These are phyloP conservation scores for Galium porrigens DNA, from an alignment of 305 asterid genomes.

Conservation along the genomic window DNA sequence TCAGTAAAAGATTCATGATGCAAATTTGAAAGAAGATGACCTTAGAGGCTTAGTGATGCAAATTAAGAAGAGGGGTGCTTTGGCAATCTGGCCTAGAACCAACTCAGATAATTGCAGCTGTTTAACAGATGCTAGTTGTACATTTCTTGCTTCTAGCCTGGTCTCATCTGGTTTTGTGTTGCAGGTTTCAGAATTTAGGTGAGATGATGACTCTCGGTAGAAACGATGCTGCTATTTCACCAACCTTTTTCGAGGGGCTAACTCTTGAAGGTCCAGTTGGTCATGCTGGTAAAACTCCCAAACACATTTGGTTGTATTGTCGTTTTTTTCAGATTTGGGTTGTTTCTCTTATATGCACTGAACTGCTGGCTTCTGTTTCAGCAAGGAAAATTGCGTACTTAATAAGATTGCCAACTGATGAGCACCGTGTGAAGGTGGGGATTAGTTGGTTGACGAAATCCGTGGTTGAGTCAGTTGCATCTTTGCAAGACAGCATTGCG, in stretches of 20 bases:
- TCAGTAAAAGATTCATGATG: not conserved
- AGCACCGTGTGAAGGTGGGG: slow-evolving; percentile 78
- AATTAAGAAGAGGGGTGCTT: not conserved
- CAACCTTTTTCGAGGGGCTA: slow-evolving; percentile 65
- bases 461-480: slow-evolving; percentile 63
- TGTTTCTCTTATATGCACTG: not conserved
- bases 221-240: slow-evolving; percentile 72
- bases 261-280: slow-evolving; percentile 82
- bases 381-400: slow-evolving; percentile 81
- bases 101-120: not conserved
- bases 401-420: slow-evolving; percentile 68
- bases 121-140: not conserved
- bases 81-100: not conserved
- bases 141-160: not conserved
- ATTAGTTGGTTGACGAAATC: slow-evolving; percentile 81
- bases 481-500: slow-evolving; percentile 42
- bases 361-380: slow-evolving; percentile 24
- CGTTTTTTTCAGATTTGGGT: slow-evolving; percentile 8
- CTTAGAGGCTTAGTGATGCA: not conserved
- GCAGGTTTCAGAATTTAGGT: slow-evolving; percentile 82
- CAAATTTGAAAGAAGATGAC: too few relatives aligned
- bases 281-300: slow-evolving; percentile 48
- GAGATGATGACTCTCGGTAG: slow-evolving; percentile 98
- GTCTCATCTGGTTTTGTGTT: slow-evolving; percentile 8
- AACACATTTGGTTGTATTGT: not conserved